phyloP scores from a whole-genome alignment of 257 asterid species.

The Nicotiana obtusifolia region DNA sequence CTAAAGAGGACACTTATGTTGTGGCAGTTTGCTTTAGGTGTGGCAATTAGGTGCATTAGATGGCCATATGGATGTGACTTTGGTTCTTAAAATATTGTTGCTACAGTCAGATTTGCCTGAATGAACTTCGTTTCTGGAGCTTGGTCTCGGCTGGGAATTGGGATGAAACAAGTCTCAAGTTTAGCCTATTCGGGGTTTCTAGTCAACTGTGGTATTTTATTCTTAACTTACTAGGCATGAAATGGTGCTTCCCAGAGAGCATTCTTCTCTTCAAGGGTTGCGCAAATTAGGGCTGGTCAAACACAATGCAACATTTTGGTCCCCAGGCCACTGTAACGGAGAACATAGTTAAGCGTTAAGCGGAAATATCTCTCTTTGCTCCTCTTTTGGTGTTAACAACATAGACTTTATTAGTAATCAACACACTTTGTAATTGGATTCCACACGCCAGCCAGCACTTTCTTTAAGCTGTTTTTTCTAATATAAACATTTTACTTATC shows the following conservation, averaged over 20 bases:
- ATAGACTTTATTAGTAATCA: too few species aligned
- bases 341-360: too few species aligned
- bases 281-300: neutral
- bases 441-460: too few species aligned
- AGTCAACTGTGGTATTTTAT: neutral
- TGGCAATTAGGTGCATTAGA: too few species aligned
- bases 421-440: too few species aligned
- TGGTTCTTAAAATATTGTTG: neutral
- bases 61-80: neutral
- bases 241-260: neutral
- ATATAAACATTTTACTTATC: too few species aligned
- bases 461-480: too few species aligned
- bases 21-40: neutral
- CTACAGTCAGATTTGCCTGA: neutral
- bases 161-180: too few species aligned
- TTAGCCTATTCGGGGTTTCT: neutral
- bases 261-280: neutral
- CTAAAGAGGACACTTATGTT: neutral
- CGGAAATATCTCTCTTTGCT: too few species aligned
- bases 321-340: neutral
- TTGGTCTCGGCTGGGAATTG: neutral
- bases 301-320: neutral
- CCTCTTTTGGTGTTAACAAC: too few species aligned
- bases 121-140: neutral
- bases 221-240: neutral